These are phyloP conservation scores for Neoboletus magnificus DNA, from an alignment of 768 basidiomycete species.

Conservation along the genomic window DNA sequence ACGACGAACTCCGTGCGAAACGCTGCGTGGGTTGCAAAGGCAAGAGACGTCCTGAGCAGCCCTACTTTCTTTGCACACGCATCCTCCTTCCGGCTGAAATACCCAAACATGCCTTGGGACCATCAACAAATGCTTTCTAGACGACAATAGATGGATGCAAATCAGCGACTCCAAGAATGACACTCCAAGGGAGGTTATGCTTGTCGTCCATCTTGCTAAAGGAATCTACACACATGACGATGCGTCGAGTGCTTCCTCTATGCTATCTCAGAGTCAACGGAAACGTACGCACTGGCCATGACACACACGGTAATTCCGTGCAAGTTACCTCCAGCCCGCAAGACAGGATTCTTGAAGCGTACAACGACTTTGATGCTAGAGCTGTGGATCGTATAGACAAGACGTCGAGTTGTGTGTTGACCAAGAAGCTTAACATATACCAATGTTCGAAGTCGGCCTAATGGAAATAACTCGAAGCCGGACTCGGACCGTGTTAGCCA, in stretches of 20 bases:
- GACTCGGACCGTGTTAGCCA: too few relatives aligned
- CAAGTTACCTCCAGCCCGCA: neutral
- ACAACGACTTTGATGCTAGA: neutral
- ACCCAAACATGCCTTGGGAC: conserved; percentile 23
- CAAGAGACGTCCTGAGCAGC: neutral
- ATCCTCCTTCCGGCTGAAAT: conserved; percentile 30
- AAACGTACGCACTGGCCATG: too few relatives aligned
- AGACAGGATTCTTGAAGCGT: neutral
- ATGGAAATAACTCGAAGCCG: too few relatives aligned
- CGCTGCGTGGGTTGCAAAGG: neutral
- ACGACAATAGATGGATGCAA: conserved; percentile 10
- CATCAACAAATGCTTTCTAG: neutral
- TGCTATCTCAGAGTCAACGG: neutral
- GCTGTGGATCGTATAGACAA: neutral
- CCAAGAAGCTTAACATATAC: too few relatives aligned
- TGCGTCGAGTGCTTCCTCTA: conserved; percentile 5
- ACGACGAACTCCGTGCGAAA: conserved; percentile 44
- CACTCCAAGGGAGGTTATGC: conserved; percentile 25
- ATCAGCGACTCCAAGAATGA: conserved; percentile 24
- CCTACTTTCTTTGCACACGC: conserved; percentile 38
- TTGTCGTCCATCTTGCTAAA: conserved; percentile 19
- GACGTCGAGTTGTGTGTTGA: neutral
- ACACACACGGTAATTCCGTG: neutral
- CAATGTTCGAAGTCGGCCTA: too few relatives aligned
- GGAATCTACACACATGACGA: neutral